Conservation (phyloP, 176 grass and related monocot species). For the Triticum timopheevii region DNA sequence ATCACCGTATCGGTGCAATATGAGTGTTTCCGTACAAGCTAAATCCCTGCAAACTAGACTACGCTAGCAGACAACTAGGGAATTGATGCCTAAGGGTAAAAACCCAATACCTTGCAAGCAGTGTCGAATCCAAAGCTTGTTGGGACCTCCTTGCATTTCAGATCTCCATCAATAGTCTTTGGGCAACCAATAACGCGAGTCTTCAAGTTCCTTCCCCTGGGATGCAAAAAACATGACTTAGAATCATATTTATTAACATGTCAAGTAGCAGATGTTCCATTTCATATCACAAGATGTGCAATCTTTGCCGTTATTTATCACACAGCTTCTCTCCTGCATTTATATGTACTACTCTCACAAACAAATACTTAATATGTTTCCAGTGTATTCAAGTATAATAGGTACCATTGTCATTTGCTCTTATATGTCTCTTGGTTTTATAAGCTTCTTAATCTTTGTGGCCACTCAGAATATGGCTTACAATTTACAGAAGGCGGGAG, state of each 20-base stretch:
- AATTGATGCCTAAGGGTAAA: neutral
- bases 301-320: neutral
- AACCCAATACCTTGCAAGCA: slow-evolving; percentile 79
- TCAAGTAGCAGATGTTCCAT: neutral
- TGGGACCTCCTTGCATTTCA: slow-evolving; percentile 97
- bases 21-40: neutral
- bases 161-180: slow-evolving; percentile 97
- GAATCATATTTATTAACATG: slow-evolving; percentile 13
- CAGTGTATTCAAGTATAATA: neutral
- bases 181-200: slow-evolving; percentile 95
- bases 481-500: neutral
- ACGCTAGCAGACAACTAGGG: neutral
- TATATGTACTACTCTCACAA: neutral
- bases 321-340: neutral
- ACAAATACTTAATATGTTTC: neutral
- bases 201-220: slow-evolving; percentile 81
- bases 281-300: neutral
- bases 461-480: neutral
- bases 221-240: slow-evolving; percentile 5
- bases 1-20: neutral
- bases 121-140: slow-evolving; percentile 99
- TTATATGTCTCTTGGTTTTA: neutral
- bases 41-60: neutral
- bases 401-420: neutral
- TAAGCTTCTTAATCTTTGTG: neutral